Percentiles rank a stretch among this genome's conserved stretches.
Evolutionary conservation across 164 flowering plant genomes (phyloP).

Genomic region (Magnolia kwangsiensis): DNA sequence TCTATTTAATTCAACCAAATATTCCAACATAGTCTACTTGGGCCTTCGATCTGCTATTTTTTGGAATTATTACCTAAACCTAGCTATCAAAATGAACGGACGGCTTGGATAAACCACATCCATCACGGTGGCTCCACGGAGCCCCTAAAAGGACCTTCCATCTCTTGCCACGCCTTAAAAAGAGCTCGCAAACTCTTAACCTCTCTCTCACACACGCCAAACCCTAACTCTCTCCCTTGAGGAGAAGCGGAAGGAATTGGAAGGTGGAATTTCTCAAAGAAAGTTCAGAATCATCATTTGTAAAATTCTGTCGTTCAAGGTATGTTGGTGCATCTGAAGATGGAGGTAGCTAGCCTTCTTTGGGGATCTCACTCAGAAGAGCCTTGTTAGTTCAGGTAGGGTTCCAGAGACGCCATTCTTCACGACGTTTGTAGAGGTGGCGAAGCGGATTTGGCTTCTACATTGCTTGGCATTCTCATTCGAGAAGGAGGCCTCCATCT

Average conservation of each 20-base stretch:
- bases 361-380: constrained; percentile 65
- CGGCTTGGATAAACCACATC: no score
- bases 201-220: no score
- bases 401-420: constrained; percentile 64
- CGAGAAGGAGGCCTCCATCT: constrained; percentile 42
- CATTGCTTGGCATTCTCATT: constrained; percentile 60
- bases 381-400: constrained; percentile 42
- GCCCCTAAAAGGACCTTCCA: no score
- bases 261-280: constrained; percentile 27
- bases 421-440: constrained; percentile 61
- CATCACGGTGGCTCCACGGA: no score
- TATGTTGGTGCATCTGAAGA: constrained; percentile 76
- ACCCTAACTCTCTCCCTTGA: constrained; percentile 20
- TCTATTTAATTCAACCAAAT: no score
- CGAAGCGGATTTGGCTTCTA: constrained; percentile 62
- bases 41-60: no score
- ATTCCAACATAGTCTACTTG: no score
- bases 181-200: no score
- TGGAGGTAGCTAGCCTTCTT: constrained; percentile 76
- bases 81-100: no score
- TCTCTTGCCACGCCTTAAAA: no score
- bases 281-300: constrained; percentile 43
- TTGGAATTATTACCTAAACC: no score
- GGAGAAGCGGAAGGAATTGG: constrained; percentile 29
- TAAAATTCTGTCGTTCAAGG: constrained; percentile 48